Base-by-base conservation (phyloP, 768 basidiomycete species). In the Dacryopinax spathularia region DNA sequence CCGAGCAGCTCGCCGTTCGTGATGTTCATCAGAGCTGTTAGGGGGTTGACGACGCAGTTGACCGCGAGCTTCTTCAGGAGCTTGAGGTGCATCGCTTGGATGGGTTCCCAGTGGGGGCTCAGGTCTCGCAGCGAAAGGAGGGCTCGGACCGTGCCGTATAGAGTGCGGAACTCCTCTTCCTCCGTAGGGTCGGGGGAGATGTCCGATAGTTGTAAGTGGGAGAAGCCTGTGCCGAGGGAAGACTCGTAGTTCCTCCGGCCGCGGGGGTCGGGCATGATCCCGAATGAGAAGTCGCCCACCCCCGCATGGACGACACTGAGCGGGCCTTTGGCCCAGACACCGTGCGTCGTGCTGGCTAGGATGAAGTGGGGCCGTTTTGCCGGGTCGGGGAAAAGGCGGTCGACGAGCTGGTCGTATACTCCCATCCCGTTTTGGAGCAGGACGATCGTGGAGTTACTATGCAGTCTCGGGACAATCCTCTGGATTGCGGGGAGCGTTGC, bases 381-480 rank as follows among this genome's bases (percentile, higher is more conserved):
- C 25, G 85, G 80, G 72, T 92, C 87, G 20, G 80, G 85, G 72
- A 92, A 98, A 41, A 91, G 68, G 5, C 79, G 68, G 5, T 75
- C 70, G 18, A 90, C 72, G 59, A 96, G 79, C 65, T 83, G 76
- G 63, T 98, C 94, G 73, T 91, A 89, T 9, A 94, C 76, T 12
- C 92, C 95, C 85, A 96, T 89, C 27, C 95, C 95, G 71, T 95
- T 95, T 70, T 95, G 90, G 62, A 97, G 74, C n/a, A 99, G 81
- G 1, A 95, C 89, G 67, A 98, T 84, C 34, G 93, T 95, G 43
- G 86, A 88, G 60, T 80, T 73, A 0, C 79, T 71, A 2, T 80
- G 77, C 20, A 97, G 74, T 18, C 91, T 82, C 13, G 82, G 82
- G 18, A 80, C 74, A 63, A 97, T 80, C 0, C 73, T 70, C 18